Base-by-base conservation (phyloP, 2,329 filamentous ascomycete genomes). In the Cordyceps fumosorosea region DNA sequence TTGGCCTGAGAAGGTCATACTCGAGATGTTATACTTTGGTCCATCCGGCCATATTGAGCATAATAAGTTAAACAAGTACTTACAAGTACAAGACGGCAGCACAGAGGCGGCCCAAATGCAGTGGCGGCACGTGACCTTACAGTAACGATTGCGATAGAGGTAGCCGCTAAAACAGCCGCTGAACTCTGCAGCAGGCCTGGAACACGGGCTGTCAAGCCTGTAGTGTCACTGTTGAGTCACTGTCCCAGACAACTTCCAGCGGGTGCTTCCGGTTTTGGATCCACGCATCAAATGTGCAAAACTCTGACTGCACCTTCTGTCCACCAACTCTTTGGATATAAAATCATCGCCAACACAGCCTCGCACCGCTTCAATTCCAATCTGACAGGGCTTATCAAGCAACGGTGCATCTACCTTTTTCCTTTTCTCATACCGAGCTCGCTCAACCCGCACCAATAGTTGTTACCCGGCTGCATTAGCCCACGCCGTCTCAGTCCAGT, bases 261-360 rank as follows among this genome's bases (percentile, higher is more conserved):
- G 53, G 34, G 8, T 3, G 53, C 37, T 45, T 12, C n/a, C n/a
- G 8, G 34, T 37, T 14, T 37, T 37, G 55, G 55, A 6, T 57
- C 56, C 56, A 48, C 56, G 56, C 16, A 22, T 29, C 29, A 29
- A 29, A 52, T 42, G 48, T 12, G 57, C 57, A 60, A 60, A 60
- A 60, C 57, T 60, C 40, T 53, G 37, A 52, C 50, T 60, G 18
- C 37, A 44, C 34, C 45, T 32, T 3, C 18, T 50, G 48, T 45
- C 29, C 29, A 29, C 29, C 29, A 22, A 22, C 34, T 18, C 29
- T 29, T 14, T 51, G 32, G n/a, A 47, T 60, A 40, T 42, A 37
- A 44, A 47, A 6, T 29, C 50, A 60, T 60, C 57, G 48, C 48
- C 47, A 50, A n/a, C 24, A 20, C n/a, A 29, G 29, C 29, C 29